These are phyloP conservation scores for Spathaspora girioi DNA, from an alignment of 805 yeast species.

Conservation along the genomic window DNA sequence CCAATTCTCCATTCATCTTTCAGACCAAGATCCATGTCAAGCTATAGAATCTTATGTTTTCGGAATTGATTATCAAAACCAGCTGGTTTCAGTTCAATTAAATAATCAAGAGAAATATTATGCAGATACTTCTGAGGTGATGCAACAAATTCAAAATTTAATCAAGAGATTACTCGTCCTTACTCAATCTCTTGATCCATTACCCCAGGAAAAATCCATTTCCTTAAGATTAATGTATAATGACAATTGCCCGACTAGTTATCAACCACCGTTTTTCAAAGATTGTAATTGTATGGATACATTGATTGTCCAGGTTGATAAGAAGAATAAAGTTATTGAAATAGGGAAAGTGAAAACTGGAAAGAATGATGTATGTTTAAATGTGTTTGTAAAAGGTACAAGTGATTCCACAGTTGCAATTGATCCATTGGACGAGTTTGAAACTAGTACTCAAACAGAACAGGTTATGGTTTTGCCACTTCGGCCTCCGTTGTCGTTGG, in stretches of 20 bases:
- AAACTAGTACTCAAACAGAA: neutral
- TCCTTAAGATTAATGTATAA: conserved; percentile 49
- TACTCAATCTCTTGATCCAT: conserved; percentile 51
- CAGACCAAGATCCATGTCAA: conserved; percentile 38
- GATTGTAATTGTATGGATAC: conserved; percentile 34
- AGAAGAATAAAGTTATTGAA: neutral
- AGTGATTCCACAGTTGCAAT: conserved; percentile 3
- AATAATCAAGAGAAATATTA: conserved; percentile 1
- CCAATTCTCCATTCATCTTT: conserved; percentile 43
- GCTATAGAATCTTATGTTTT: conserved; percentile 52
- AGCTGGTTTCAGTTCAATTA: conserved; percentile 5
- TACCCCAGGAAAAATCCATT: conserved; percentile 46
- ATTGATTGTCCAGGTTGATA: conserved; percentile 25
- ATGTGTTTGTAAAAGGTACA: conserved; percentile 15
- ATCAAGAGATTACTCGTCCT: conserved; percentile 49
- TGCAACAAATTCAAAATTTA: conserved; percentile 44
- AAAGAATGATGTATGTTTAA: conserved; percentile 12
- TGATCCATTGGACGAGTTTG: conserved; percentile 23
- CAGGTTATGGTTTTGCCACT: neutral
- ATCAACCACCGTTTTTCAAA: conserved; percentile 47
- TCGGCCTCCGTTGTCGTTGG: conserved; percentile 1
- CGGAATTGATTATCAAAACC: conserved; percentile 37
- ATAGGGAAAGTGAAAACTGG: conserved; percentile 8
- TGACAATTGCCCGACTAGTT: conserved; percentile 42
- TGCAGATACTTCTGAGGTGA: conserved; percentile 28